These are phyloP conservation scores for Pythium insidiosum DNA, from an alignment of 352 stramenopile species.

Conservation along the genomic window DNA sequence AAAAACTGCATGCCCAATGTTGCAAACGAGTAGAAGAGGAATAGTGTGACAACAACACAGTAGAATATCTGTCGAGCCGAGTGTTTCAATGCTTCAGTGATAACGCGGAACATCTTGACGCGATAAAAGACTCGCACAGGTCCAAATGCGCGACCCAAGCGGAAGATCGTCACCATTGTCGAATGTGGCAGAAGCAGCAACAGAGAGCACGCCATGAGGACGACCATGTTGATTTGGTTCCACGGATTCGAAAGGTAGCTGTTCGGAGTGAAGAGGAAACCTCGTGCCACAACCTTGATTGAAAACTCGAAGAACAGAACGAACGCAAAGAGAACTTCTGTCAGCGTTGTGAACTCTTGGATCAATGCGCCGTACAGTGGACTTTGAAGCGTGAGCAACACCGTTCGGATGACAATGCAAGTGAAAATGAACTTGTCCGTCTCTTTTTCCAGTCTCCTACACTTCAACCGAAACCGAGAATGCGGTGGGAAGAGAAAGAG, in stretches of 20 bases:
- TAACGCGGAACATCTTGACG: constrained; percentile 79
- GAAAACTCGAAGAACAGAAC: constrained; percentile 78
- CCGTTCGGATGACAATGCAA: constrained; percentile 67
- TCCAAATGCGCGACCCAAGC: constrained; percentile 66
- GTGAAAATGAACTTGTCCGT: constrained; percentile 83
- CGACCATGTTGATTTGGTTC: constrained; percentile 84
- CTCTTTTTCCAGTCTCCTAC: constrained; percentile 65
- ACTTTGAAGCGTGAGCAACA: constrained; percentile 67
- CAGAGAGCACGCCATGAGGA: constrained; percentile 66
- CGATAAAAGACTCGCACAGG: constrained; percentile 82
- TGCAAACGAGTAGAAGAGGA: constrained; percentile 81
- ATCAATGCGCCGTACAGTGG: constrained; percentile 72
- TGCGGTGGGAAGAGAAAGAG: constrained; percentile 71
- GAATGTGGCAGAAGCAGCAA: constrained; percentile 68
- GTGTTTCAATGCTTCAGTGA: constrained; percentile 72
- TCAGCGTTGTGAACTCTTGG: constrained; percentile 72
- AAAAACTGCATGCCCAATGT: constrained; percentile 85
- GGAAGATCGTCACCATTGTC: constrained; percentile 66
- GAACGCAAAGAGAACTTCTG: constrained; percentile 58
- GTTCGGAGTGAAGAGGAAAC: constrained; percentile 69
- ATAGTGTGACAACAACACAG: constrained; percentile 67
- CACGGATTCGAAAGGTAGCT: constrained; percentile 77
- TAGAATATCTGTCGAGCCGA: constrained; percentile 75
- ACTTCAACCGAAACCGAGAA: constrained; percentile 57
- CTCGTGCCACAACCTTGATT: constrained; percentile 75